These are phyloP conservation scores for Saccharomycopsis hybrid DNA, from an alignment of 1,139 yeast genomes.

Conservation along the genomic window DNA sequence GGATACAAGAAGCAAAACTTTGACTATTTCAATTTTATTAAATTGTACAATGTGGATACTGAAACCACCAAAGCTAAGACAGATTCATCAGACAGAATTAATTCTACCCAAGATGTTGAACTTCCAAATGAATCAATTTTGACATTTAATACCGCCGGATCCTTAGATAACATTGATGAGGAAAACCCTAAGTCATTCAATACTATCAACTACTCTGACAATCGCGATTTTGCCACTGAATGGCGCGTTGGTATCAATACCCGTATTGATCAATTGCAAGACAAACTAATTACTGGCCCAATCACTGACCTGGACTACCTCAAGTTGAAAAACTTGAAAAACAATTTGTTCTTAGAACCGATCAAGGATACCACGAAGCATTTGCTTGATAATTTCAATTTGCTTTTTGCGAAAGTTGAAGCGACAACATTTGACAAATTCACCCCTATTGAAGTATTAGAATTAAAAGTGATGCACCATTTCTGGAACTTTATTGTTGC, in stretches of 20 bases:
- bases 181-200: neutral
- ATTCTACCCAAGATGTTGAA: no score
- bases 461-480: constrained; percentile 2
- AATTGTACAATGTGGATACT: neutral
- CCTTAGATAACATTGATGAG: neutral
- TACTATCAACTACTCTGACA: constrained; percentile 31
- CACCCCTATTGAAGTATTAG: constrained; percentile 10
- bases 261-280: constrained; percentile 16
- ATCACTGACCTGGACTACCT: constrained; percentile 6
- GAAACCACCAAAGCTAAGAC: neutral
- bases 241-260: constrained; percentile 41
- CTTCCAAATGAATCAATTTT: constrained; percentile 3
- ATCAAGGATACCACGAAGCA: neutral
- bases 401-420: neutral
- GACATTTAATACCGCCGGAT: constrained; percentile 12
- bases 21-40: constrained; percentile 17
- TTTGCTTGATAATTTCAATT: constrained; percentile 5
- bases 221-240: constrained; percentile 42
- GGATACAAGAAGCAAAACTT: constrained; percentile 20
- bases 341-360: neutral
- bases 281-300: constrained; percentile 8
- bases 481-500: constrained; percentile 8
- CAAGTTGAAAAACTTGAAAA: constrained; percentile 5
- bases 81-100: neutral
- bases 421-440: neutral